A percentile compares a stretch with the other conserved stretches of the same genome.
Conservation (phyloP, 371 early-diverging fungal genomes). For the Actinomortierella wolfii region DNA sequence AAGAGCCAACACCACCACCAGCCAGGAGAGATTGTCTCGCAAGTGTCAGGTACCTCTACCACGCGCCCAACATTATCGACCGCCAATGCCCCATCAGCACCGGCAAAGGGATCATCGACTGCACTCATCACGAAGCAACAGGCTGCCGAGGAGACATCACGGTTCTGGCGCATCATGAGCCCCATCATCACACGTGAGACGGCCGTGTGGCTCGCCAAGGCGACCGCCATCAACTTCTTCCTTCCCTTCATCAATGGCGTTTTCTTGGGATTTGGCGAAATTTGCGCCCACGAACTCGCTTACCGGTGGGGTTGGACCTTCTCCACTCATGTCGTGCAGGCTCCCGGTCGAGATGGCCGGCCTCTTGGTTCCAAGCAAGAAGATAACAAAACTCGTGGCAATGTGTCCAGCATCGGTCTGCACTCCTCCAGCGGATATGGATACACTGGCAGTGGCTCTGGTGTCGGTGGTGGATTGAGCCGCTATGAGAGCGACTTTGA, state of each 20-base stretch:
- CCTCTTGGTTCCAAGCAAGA: constrained; percentile 4
- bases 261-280: constrained; percentile 85
- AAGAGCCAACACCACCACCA: no score
- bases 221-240: constrained; percentile 62
- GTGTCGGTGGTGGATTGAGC: constrained; percentile 38
- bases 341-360: constrained; percentile 37
- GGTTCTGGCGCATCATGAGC: constrained; percentile 31
- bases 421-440: constrained; percentile 13
- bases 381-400: constrained; percentile 8
- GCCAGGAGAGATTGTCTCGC: no score
- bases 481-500: constrained; percentile 19
- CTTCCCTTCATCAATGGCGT: constrained; percentile 81
- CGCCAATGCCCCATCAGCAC: no score
- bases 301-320: constrained; percentile 76
- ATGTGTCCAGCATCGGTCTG: constrained; percentile 21
- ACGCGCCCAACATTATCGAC: no score
- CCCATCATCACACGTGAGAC: constrained; percentile 40
- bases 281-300: constrained; percentile 78
- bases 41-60: no score
- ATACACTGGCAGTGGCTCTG: constrained; percentile 35
- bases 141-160: no score
- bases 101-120: no score
- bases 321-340: constrained; percentile 30
- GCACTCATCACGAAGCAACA: no score
- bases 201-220: constrained; percentile 25